Evolutionary conservation across 306 rosid species (phyloP), one percentile per base, ranked within the genome.

Genomic region (Citrullus colocynthis): DNA sequence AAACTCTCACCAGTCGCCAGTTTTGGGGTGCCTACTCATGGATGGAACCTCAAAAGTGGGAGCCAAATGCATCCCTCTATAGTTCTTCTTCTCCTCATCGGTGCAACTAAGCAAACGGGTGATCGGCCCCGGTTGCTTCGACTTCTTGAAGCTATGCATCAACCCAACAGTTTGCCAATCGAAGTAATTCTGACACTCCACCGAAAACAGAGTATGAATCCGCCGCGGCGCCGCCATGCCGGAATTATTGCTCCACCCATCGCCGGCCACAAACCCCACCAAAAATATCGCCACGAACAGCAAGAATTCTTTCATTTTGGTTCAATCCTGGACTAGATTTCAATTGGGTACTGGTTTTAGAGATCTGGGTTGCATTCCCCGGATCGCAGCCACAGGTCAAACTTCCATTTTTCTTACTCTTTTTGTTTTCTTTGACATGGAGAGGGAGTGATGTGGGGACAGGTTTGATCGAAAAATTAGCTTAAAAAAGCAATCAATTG

Each of bases 121-220:
- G 58, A 95, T 87, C 0, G 97, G 99, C 77, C 99, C 99, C 16
- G 96, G 97, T 76, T 95, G 99, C 81, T 83, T 77, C 59, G 97
- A 85, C 85, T 88, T 95, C 82, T 82, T 85, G 83, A 81, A 92
- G 83, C 99, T 95, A 37, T 89, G 84, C 92, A 95, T 89, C 24
- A 95, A 83, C 44, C 99, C 99, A 39, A 95, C 99, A 15, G 99
- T 95, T 73, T 95, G 97, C 99, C 99, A 95, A 84, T 95, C 99
- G 82, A 95, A 95, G 93, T 95, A 95, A 86, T 95, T 84, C 84
- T 95, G 96, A 65, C 99, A 95, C 83, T 95, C 99, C 84, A 92
- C 97, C 70, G 99, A 95, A 90, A 95, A 95, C 49, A 95, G 88
- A 3, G 99, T 95, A 77, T 95, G 99, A 41, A 95, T 66, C 88